phyloP scores from a whole-genome alignment of 495 filamentous ascomycete species.

The Aspergillus diversus region DNA sequence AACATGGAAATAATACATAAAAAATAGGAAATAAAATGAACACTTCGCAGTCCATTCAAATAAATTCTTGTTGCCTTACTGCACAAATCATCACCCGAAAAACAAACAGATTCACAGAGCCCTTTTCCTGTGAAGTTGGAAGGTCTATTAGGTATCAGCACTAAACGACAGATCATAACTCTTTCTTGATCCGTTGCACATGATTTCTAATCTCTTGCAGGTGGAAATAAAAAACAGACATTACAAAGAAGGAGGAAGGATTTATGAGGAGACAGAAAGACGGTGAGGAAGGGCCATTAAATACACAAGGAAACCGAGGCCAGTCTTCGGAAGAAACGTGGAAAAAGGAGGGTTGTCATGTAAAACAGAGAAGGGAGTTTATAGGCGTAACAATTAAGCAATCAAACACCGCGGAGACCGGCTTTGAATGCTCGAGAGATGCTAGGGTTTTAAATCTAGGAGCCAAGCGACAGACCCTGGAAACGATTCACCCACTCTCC shows the following conservation, averaged over 20 bases:
- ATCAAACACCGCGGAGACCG: background rate
- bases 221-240: constrained; percentile 17
- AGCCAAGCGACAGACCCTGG: constrained; percentile 56
- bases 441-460: constrained; percentile 28
- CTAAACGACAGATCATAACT: constrained; percentile 34
- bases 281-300: constrained; percentile 9
- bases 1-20: constrained; percentile 5
- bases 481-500: constrained; percentile 52
- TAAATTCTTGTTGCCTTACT: background rate
- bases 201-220: constrained; percentile 32
- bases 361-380: background rate
- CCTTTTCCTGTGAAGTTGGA: constrained; percentile 30
- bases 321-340: constrained; percentile 5
- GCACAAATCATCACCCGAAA: background rate
- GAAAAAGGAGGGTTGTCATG: background rate
- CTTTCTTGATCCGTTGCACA: constrained; percentile 32
- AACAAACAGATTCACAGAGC: constrained; percentile 16
- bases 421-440: background rate
- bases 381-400: background rate
- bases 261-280: constrained; percentile 12
- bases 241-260: constrained; percentile 17
- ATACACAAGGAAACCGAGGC: constrained; percentile 11
- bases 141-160: constrained; percentile 39
- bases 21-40: constrained; percentile 9
- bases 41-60: background rate